Evolutionary conservation across 805 yeast genomes (phyloP).

Genomic region (Barnettozyma wickerhamii): DNA sequence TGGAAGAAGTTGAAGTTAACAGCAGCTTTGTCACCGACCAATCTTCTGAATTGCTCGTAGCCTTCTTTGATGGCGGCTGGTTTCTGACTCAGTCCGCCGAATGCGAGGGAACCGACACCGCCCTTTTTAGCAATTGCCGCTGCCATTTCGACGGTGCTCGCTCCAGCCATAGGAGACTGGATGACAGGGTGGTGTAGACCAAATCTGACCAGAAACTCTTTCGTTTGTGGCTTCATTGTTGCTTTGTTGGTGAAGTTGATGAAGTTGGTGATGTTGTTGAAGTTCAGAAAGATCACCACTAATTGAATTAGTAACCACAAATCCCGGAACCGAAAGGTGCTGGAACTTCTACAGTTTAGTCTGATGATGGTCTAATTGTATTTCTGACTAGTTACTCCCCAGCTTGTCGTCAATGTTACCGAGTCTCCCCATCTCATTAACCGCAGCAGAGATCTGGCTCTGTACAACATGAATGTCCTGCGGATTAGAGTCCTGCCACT

Average conservation of each 20-base stretch:
- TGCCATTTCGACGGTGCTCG: slow-evolving; percentile 42
- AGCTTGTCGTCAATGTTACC: slow-evolving; percentile 23
- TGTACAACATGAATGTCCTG: slow-evolving; percentile 69
- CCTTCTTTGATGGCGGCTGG: slow-evolving; percentile 12
- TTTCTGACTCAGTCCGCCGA: slow-evolving; percentile 15
- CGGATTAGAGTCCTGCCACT: slow-evolving; percentile 74
- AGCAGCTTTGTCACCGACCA: slow-evolving; percentile 7
- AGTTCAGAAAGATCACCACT: too few species aligned
- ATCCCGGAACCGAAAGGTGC: too few species aligned
- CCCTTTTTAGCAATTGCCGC: slow-evolving; percentile 39
- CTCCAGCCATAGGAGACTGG: slow-evolving; percentile 62
- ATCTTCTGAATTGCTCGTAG: slow-evolving; percentile 11
- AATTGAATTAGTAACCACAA: too few species aligned
- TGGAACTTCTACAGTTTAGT: too few species aligned
- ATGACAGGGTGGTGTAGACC: slow-evolving; percentile 40
- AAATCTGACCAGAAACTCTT: slow-evolving; percentile 17
- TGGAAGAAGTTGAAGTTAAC: slow-evolving; percentile 47
- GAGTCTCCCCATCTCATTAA: slow-evolving; percentile 22
- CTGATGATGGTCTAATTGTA: too few species aligned
- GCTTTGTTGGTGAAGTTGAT: too few species aligned
- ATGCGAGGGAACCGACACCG: slow-evolving; percentile 45
- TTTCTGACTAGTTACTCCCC: too few species aligned
- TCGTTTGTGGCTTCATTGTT: slow-evolving; percentile 16
- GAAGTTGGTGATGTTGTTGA: too few species aligned
- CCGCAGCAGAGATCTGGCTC: slow-evolving; percentile 51